Evolutionary conservation across 75 land plant species (phyloP), one percentile per base, ranked within the genome.

Genomic region (Gnetum montanum): DNA sequence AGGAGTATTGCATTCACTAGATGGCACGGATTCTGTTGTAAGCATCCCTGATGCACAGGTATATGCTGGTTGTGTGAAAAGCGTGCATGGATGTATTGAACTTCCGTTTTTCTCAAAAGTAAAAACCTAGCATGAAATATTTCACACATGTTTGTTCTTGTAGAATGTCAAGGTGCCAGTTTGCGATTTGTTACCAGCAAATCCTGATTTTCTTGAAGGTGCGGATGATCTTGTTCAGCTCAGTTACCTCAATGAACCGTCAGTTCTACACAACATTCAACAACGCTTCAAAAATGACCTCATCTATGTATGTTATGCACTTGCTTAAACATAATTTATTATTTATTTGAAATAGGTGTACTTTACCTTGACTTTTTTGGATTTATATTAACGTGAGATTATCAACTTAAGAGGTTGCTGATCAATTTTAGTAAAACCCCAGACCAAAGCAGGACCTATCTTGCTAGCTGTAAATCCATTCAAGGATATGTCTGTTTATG

Each of bases 361-460:
- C n/a, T n/a, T n/a, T n/a, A n/a, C n/a, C n/a, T n/a, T n/a, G n/a
- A n/a, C n/a, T n/a, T n/a, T n/a, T n/a, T n/a, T n/a, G n/a, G n/a
- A n/a, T n/a, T n/a, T n/a, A n/a, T n/a, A n/a, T n/a, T n/a, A n/a
- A n/a, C n/a, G n/a, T n/a, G n/a, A n/a, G n/a, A n/a, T n/a, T n/a
- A n/a, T n/a, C n/a, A n/a, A n/a, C n/a, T n/a, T n/a, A n/a, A n/a
- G n/a, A n/a, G n/a, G n/a, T 8, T 19, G 18, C 57, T 68, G 25
- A 53, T 53, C 11, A 15, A 24, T 46, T 20, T 31, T 53, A 53
- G 29, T 30, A 53, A 30, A 31, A 31, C 36, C 72, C 25, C 64
- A 95, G 99, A 95, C 92, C 16, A 90, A 76, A 81, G 99, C 99
- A 49, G 99, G 99, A 5, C 99, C 99, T 59, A 92, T 95, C 5